Percentiles rank a stretch among this genome's conserved stretches.
Evolutionary conservation across 2,329 filamentous ascomycete species (phyloP).

Genomic region (Podosphaera aphanis): DNA sequence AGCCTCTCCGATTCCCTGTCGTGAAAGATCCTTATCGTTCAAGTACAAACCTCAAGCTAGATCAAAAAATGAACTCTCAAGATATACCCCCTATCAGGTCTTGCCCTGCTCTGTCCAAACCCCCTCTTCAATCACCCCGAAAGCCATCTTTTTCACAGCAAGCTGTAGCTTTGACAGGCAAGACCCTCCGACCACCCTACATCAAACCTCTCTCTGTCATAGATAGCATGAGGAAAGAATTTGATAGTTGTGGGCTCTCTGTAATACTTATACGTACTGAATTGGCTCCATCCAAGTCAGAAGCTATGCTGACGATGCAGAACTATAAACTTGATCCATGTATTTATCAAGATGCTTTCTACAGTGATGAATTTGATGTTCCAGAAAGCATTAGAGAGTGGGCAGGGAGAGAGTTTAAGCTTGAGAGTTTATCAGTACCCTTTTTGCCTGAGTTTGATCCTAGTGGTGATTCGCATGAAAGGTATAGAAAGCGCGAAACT

Average conservation of each 20-base stretch:
- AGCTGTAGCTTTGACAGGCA: background rate
- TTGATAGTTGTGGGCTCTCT: slow-evolving; percentile 1
- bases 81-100: slow-evolving; percentile 15
- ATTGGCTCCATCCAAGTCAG: slow-evolving; percentile 21
- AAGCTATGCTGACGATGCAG: slow-evolving; percentile 32
- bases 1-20: slow-evolving; percentile 40
- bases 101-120: no score
- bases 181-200: background rate
- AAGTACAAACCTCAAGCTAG: slow-evolving; percentile 37
- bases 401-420: slow-evolving; percentile 62
- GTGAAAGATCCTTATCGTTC: slow-evolving; percentile 55
- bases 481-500: slow-evolving; percentile 27
- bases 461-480: slow-evolving; percentile 30
- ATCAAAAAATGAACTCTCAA: slow-evolving; percentile 36
- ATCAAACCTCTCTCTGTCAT: background rate
- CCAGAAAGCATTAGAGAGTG: slow-evolving; percentile 59
- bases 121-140: background rate
- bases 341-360: slow-evolving; percentile 69
- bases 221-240: slow-evolving; percentile 5
- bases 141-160: background rate
- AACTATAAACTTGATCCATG: slow-evolving; percentile 36
- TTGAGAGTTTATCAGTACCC: slow-evolving; percentile 51
- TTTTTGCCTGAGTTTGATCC: slow-evolving; percentile 62
- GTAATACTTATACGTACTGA: slow-evolving; percentile 16
- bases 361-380: slow-evolving; percentile 64